Evolutionary conservation across 768 basidiomycete genomes (phyloP), one percentile per base, ranked within the genome.

Genomic region (Calvatia gigantea): DNA sequence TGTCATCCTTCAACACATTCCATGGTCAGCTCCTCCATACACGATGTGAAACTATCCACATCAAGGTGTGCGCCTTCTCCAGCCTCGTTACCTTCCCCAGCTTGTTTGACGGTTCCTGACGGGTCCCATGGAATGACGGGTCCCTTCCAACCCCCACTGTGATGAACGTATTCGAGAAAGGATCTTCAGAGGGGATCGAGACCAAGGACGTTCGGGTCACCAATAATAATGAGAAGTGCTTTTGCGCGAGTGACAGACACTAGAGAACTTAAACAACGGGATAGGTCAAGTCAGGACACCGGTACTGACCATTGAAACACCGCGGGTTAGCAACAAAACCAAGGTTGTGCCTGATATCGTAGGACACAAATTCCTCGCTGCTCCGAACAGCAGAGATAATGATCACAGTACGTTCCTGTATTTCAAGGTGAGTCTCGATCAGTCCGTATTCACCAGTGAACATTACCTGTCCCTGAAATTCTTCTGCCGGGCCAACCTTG

Each of bases 181-280:
- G 69, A 65, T 4, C 83, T 69, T 85, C 85, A 86, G 2, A 85
- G 69, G 1, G 84, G 84, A 58, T 87, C 85, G 1, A 86, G 72
- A 6, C 79, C 79, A 0, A 87, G 70, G 2, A 85, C 82, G 7
- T 72, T 65, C 0, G 84, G 81, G 57, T 86, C 79, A 2, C 85
- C 85, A 27, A 87, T 65, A 46, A 86, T 69, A 63, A 86, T 75
- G 6, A 87, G 70, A 0, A 87, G 68, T 0, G 83, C 80, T 59
- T 84, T 71, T 0, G 85, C 83, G 39, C 85, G 76, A 0, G 85
- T 86, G 8, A 86, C 70, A 3, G 84, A 82, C 11, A 87, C 83
- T 84, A 59, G 25, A 35, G 31, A n/a, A 38, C 29, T 41, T 41
- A 19, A 41, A 17, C n/a, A 41, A 15, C 8, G 39, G 2, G 39